Percentiles rank a stretch among this genome's conserved stretches.
Evolutionary conservation across 768 basidiomycete genomes (phyloP).

Genomic region (Collybiopsis luxurians): DNA sequence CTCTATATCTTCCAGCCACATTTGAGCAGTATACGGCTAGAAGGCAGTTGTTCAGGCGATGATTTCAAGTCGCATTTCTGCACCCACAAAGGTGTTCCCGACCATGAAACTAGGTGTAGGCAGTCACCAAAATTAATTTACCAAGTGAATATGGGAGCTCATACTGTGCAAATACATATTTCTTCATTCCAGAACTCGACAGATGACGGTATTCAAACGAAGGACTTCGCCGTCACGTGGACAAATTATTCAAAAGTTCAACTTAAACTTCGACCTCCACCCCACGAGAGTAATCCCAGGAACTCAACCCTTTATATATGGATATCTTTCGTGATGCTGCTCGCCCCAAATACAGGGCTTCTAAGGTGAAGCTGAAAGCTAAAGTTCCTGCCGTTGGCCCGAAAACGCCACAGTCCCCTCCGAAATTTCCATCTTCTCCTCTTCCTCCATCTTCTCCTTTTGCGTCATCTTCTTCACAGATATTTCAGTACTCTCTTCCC

Average conservation of each 20-base stretch:
- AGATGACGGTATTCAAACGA: not conserved
- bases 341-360: not conserved
- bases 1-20: constrained; percentile 29
- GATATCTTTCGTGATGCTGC: too few species aligned
- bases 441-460: constrained; percentile 32
- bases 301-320: too few species aligned
- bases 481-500: constrained; percentile 8
- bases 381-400: not conserved
- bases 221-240: not conserved
- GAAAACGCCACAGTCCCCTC: not conserved
- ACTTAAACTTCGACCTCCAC: too few species aligned
- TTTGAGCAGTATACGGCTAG: constrained; percentile 26
- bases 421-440: constrained; percentile 19
- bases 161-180: constrained; percentile 21
- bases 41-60: not conserved
- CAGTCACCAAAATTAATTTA: not conserved
- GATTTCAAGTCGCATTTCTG: too few species aligned
- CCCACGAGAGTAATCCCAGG: too few species aligned
- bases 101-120: constrained; percentile 28
- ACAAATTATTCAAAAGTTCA: too few species aligned
- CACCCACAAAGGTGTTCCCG: constrained; percentile 30
- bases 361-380: not conserved
- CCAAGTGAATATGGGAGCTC: not conserved
- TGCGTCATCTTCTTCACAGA: constrained; percentile 19
- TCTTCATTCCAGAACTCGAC: not conserved